Evolutionary conservation across 306 rosid species (phyloP).

Genomic region (Trifolium pratense): DNA sequence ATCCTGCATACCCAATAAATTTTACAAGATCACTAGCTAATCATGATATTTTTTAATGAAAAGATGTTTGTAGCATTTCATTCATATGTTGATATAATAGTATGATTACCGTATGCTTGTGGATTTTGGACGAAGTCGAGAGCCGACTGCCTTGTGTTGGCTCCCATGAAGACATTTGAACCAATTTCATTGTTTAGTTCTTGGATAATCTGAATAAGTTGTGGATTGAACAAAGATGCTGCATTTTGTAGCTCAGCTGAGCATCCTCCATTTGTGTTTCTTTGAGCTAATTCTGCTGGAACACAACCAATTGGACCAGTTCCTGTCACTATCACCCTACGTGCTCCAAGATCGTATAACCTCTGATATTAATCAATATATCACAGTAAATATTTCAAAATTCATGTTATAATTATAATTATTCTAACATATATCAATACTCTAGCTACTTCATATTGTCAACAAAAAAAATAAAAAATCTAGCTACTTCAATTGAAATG

Average conservation of each 20-base stretch:
- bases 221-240: constrained; percentile 65
- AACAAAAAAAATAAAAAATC: no score
- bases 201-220: constrained; percentile 53
- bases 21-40: neutral
- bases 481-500: no score
- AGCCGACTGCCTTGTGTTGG: constrained; percentile 53
- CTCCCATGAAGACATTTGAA: constrained; percentile 60
- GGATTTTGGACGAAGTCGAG: constrained; percentile 57
- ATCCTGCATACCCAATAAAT: constrained; percentile 53
- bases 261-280: constrained; percentile 63
- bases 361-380: constrained; percentile 38
- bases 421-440: neutral
- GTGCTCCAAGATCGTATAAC: constrained; percentile 64
- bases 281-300: constrained; percentile 77
- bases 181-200: constrained; percentile 61
- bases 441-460: no score
- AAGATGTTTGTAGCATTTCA: no score
- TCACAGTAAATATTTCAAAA: neutral
- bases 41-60: neutral
- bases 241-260: constrained; percentile 63
- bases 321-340: constrained; percentile 81
- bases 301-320: constrained; percentile 92
- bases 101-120: constrained; percentile 52
- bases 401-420: neutral
- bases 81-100: no score